A percentile compares a stretch with the other conserved stretches of the same genome.
Conservation (phyloP, 331 rosid genomes). For the Telfairia occidentalis region DNA sequence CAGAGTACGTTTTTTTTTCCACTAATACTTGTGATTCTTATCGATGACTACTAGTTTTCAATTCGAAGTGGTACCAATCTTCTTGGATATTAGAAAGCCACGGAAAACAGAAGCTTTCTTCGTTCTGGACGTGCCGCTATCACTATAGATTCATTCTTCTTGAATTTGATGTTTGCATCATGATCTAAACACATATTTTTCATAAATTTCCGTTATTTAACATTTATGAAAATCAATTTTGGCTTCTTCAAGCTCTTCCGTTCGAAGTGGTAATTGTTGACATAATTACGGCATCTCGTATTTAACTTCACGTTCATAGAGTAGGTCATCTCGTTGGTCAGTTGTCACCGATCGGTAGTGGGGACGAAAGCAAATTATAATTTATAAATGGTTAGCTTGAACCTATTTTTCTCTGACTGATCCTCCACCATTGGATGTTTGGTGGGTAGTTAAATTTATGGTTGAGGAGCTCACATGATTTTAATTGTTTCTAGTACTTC, state of each 20-base stretch:
- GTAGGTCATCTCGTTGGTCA: not conserved
- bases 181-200: not conserved
- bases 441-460: not conserved
- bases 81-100: not conserved
- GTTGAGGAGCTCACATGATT: not conserved
- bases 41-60: not conserved
- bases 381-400: not conserved
- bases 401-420: not conserved
- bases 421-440: not conserved
- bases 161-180: not conserved
- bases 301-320: not conserved
- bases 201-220: not conserved
- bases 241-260: not conserved
- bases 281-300: not conserved
- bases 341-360: not conserved
- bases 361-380: not conserved
- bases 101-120: not conserved
- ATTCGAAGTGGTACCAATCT: not conserved
- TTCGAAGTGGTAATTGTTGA: not conserved
- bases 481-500: not conserved
- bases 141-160: not conserved
- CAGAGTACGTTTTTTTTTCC: conserved; percentile 29
- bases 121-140: not conserved
- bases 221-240: not conserved
- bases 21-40: not conserved